Evolutionary conservation across 1,139 yeast genomes (phyloP).

Genomic region (Scheffersomyces lignicola): DNA sequence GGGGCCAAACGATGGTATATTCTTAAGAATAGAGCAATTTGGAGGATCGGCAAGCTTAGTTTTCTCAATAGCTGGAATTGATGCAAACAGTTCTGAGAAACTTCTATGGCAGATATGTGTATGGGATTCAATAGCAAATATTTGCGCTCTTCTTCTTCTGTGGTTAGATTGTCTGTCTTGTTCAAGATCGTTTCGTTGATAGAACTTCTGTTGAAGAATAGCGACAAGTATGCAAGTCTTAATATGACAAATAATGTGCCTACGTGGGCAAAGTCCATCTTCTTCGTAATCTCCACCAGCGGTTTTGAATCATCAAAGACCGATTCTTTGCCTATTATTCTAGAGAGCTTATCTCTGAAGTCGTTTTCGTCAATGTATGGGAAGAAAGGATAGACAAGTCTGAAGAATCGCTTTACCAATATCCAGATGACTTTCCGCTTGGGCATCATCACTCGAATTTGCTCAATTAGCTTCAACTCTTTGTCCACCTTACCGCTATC

Average conservation of each 20-base stretch:
- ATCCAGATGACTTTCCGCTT: constrained; percentile 26
- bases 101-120: constrained; percentile 23
- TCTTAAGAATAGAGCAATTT: constrained; percentile 40
- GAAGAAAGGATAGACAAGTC: constrained; percentile 24
- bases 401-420: constrained; percentile 27
- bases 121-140: constrained; percentile 30
- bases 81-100: constrained; percentile 29
- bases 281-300: constrained; percentile 21
- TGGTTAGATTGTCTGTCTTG: constrained; percentile 13
- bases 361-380: constrained; percentile 33
- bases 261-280: constrained; percentile 32
- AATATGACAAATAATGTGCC: constrained; percentile 32
- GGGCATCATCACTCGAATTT: constrained; percentile 32
- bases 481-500: constrained; percentile 25
- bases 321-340: constrained; percentile 28
- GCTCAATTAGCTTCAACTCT: constrained; percentile 25
- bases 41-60: constrained; percentile 26
- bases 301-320: constrained; percentile 14
- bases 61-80: constrained; percentile 26
- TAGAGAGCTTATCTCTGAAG: constrained; percentile 19
- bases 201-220: constrained; percentile 33
- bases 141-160: constrained; percentile 28
- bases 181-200: constrained; percentile 26
- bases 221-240: constrained; percentile 32
- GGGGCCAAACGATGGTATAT: constrained; percentile 49